Base-by-base conservation (phyloP, 768 basidiomycete genomes). In the Candolleomyces efflorescens region DNA sequence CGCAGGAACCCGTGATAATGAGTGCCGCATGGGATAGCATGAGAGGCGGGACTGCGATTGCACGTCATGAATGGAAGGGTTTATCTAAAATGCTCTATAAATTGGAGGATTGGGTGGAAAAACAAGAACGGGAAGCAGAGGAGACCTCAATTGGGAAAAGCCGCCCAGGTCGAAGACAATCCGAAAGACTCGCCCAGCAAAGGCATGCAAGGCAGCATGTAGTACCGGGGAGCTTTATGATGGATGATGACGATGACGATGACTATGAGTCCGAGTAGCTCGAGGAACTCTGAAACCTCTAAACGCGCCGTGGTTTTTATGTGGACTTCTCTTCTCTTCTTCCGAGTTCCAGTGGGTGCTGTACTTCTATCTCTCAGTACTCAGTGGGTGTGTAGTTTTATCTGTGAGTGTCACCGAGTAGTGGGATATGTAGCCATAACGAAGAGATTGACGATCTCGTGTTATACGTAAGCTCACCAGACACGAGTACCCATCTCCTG, bases 11-110 rank as follows among this genome's bases (percentile, higher is more conserved):
- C 39, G 86, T 89, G 20, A 68, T 99, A 48, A 89, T 99, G 86
- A 94, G 90, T 61, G 92, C 90, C 5, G 94, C 85, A 3, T 98
- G 97, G 96, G 86, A 89, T 44, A 79, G 75, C 39, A 75, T 75
- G 26, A 73, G 78, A 32, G 81, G 79, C 18, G 85, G 87, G 12
- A 94, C 92, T 38, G 80, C 85, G 44, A 82, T 99, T 22, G 96
- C 95, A 5, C 80, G 90, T 63, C 97, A 99, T 64, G 92, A 98
- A 72, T 99, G 94, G 92, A 97, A 95, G 72, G 94, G 95, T 5
- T 73, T 95, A 55, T 81, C 82, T 1, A 95, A 93, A 71, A 82
- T 84, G 74, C 69, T 71, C 0, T 77, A 82, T 39, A 73, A 73
- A 5, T 66, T 97, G 48, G 87, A 93, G 64, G 92, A 94, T 65